Evolutionary conservation across 805 yeast genomes (phyloP).

Genomic region (Pichia scutulata): DNA sequence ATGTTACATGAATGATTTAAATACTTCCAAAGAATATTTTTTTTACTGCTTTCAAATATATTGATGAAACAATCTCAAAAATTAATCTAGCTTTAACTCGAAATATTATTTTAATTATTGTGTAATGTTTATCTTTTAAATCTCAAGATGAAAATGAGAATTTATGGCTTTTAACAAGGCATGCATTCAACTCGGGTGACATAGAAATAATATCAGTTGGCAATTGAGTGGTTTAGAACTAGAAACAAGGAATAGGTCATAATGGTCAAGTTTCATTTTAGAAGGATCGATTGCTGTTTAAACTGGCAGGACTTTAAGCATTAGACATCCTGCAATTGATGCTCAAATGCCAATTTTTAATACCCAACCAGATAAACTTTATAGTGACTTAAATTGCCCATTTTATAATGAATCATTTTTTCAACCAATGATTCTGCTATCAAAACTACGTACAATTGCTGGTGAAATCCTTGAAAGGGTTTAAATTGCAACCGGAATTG

Average conservation of each 20-base stretch:
- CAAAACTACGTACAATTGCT: constrained; percentile 1
- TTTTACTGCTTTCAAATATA: background rate
- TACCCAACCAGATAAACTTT: background rate
- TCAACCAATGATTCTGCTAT: background rate
- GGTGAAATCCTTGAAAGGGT: constrained; percentile 3
- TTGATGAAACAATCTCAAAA: background rate
- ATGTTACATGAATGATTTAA: background rate
- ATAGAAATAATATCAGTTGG: background rate
- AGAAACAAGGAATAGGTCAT: background rate
- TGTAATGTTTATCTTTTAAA: background rate
- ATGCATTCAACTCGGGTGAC: constrained; percentile 1
- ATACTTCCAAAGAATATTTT: background rate
- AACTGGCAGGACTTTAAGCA: constrained; percentile 1
- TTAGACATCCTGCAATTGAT: constrained; percentile 2
- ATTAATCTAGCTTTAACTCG: background rate
- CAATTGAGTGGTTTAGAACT: background rate
- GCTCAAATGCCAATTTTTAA: background rate
- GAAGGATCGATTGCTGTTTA: background rate
- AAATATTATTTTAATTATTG: background rate
- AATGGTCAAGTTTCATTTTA: background rate
- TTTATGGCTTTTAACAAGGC: constrained; percentile 1
- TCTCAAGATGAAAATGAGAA: constrained; percentile 2
- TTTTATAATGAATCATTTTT: background rate
- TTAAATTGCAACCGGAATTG: background rate
- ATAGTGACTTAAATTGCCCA: background rate